Evolutionary conservation across 306 rosid species (phyloP), one percentile per base, ranked within the genome.

Genomic region (Lathyrus aphaca): DNA sequence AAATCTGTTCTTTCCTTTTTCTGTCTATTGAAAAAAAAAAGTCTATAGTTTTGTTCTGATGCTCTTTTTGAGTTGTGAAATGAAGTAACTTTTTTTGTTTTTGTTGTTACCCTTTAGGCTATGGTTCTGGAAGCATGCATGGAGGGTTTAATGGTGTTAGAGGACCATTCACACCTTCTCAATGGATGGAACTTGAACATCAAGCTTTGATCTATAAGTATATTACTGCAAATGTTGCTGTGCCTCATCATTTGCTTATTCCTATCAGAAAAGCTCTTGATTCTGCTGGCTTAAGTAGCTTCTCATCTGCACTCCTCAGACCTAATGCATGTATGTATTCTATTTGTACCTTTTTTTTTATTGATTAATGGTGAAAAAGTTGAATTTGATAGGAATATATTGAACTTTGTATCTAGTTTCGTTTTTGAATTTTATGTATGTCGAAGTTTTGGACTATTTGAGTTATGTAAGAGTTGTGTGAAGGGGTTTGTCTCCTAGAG

Each of bases 201-300:
- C 99, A 95, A 38, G 97, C 99, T 18, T 77, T 91, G 88, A 95
- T 95, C 89, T 95, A 88, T 85, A 95, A 95, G 76, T 91, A 87
- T 77, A 87, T 95, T 2, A 82, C 91, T 54, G 88, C 96, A 57
- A 87, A 88, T 51, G 83, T 89, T 13, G 84, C 95, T 23, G 86
- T 95, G 1, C 99, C 99, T 12, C 78, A 91, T 64, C 83, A 87
- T 86, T 84, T 91, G 37, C 96, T 95, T 43, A 66, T 87, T 29
- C 99, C 99, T 8, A 87, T 91, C 48, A 84, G 78, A 71, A 95
- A 84, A 71, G 96, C 97, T 12, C 82, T 91, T 48, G 92, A 91
- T 38, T 86, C 97, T 64, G 88, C 91, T 60, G 88, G 80, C 23
- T 84, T 90, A 61, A 79, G 80, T 37, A 53, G 73, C 63, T 85